Evolutionary conservation across 805 yeast species (phyloP).

Genomic region (Sungouiozyma ichnusensis): DNA sequence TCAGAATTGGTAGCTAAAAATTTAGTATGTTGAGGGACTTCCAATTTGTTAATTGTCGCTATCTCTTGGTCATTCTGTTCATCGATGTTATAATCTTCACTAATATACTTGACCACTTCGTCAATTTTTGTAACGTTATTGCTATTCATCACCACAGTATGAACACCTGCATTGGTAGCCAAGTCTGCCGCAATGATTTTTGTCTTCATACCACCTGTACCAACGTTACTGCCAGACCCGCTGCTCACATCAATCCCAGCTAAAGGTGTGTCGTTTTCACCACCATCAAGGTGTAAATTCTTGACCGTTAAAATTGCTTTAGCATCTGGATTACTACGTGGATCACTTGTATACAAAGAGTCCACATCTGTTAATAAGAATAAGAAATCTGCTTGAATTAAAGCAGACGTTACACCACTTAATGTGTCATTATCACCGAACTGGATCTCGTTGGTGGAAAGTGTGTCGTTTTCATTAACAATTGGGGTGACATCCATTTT

Average conservation of each 20-base stretch:
- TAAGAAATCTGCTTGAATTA: slow-evolving; percentile 85
- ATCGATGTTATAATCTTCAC: slow-evolving; percentile 20
- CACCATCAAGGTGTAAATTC: slow-evolving; percentile 47
- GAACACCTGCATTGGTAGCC: slow-evolving; percentile 89
- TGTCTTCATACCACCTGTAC: slow-evolving; percentile 99
- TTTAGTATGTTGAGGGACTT: slow-evolving; percentile 78
- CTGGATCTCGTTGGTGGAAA: slow-evolving; percentile 87
- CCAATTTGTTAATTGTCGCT: slow-evolving; percentile 27
- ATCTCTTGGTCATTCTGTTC: slow-evolving; percentile 25
- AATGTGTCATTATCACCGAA: slow-evolving; percentile 97
- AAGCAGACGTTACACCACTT: slow-evolving; percentile 91
- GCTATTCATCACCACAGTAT: slow-evolving; percentile 78
- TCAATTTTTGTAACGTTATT: slow-evolving; percentile 63
- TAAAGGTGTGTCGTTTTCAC: slow-evolving; percentile 5
- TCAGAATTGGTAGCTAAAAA: slow-evolving; percentile 61
- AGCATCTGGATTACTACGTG: slow-evolving; percentile 77
- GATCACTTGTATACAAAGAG: slow-evolving; percentile 88
- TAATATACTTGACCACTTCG: slow-evolving; percentile 61
- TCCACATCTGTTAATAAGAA: slow-evolving; percentile 93
- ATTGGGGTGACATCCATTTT: slow-evolving; percentile 90
- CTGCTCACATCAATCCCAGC: slow-evolving; percentile 69
- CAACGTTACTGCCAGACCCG: slow-evolving; percentile 78
- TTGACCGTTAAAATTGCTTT: slow-evolving; percentile 67
- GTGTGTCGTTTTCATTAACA: slow-evolving; percentile 93
- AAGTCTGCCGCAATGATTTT: slow-evolving; percentile 93